These are phyloP conservation scores for Clavaria fumosa DNA, from an alignment of 768 basidiomycete genomes.

Conservation along the genomic window DNA sequence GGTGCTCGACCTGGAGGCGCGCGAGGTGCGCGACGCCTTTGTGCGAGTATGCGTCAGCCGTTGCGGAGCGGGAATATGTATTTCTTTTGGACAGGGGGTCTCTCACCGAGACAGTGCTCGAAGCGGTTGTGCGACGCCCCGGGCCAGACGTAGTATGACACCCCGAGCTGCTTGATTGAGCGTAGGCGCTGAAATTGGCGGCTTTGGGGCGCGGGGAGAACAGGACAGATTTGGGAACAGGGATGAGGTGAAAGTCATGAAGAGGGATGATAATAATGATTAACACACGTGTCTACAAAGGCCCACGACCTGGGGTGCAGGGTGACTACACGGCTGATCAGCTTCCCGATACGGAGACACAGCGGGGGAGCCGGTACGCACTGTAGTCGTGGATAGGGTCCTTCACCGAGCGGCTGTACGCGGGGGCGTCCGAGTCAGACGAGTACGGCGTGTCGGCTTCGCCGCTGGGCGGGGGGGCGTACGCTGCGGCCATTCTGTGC, in stretches of 20 bases:
- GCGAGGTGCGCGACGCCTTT: conserved; percentile 69
- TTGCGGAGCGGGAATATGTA: background rate
- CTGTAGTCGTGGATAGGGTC: conserved; percentile 25
- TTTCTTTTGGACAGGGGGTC: too few relatives aligned
- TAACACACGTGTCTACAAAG: conserved; percentile 63
- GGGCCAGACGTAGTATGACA: conserved; percentile 61
- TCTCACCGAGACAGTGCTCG: conserved; percentile 66
- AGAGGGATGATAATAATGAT: too few relatives aligned
- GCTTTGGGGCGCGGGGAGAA: conserved; percentile 20
- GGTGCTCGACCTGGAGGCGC: conserved; percentile 40
- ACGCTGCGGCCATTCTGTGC: too few relatives aligned
- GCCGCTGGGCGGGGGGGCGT: too few relatives aligned
- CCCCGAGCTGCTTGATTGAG: conserved; percentile 67
- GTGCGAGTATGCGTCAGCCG: conserved; percentile 3
- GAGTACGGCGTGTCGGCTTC: too few relatives aligned
- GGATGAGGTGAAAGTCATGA: background rate
- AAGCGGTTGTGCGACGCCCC: conserved; percentile 71
- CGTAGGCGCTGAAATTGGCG: conserved; percentile 67
- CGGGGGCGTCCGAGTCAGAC: too few relatives aligned
- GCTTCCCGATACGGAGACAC: conserved; percentile 7
- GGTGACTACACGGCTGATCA: conserved; percentile 18
- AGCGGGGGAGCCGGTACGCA: conserved; percentile 11
- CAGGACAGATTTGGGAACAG: background rate
- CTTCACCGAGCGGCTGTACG: conserved; percentile 19
- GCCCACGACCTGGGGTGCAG: conserved; percentile 20